These are phyloP conservation scores for Mikania micrantha DNA, from an alignment of 129 eudicot genomes.

Conservation along the genomic window DNA sequence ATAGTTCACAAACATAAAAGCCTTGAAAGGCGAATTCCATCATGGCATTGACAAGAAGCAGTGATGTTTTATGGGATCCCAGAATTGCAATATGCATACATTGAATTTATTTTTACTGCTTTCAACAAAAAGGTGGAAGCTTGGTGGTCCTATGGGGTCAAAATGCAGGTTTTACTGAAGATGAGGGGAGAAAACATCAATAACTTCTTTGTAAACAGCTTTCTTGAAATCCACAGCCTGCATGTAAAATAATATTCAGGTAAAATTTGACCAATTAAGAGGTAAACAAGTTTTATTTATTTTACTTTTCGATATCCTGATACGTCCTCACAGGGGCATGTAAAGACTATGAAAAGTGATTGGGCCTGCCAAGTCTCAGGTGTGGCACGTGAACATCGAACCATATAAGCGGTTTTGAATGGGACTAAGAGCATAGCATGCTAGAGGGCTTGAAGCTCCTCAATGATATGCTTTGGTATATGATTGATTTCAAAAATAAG, in stretches of 20 bases:
- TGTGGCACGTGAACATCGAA: no score
- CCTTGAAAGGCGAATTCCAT: neutral
- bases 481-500: no score
- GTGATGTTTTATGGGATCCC: neutral
- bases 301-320: no score
- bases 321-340: no score
- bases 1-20: neutral
- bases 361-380: no score
- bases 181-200: constrained; percentile 58
- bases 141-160: neutral
- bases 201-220: constrained; percentile 78
- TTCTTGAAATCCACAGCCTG: constrained; percentile 96
- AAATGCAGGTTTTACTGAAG: constrained; percentile 38
- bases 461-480: no score
- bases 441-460: no score
- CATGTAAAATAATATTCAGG: constrained; percentile 11
- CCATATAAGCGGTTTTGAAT: no score
- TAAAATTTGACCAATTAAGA: neutral
- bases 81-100: neutral
- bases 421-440: no score
- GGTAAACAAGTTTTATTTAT: neutral
- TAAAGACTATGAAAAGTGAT: no score
- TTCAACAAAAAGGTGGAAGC: neutral
- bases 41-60: neutral
- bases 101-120: neutral